These are phyloP conservation scores for Cinnamomum micranthum DNA, from an alignment of 164 flowering plant species.

Conservation along the genomic window DNA sequence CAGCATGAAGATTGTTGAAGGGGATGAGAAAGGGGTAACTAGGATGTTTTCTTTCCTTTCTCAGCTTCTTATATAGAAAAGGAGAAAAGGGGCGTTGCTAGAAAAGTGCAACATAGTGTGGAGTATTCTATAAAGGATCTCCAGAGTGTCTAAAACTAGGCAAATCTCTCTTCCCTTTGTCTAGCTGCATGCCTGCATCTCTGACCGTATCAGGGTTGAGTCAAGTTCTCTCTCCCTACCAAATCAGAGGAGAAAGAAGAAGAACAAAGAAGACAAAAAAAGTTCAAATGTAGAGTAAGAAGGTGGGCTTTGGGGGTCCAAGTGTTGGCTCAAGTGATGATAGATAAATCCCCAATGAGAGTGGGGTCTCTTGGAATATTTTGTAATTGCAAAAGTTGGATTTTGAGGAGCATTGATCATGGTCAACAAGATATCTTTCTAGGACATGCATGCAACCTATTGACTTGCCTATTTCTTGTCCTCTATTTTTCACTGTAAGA, in stretches of 20 bases:
- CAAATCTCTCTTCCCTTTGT: too few relatives aligned
- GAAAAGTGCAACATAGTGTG: too few relatives aligned
- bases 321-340: background rate
- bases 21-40: too few relatives aligned
- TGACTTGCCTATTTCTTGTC: background rate
- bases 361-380: background rate
- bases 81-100: too few relatives aligned
- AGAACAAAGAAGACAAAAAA: background rate
- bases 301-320: background rate
- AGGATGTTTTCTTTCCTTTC: too few relatives aligned
- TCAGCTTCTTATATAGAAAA: too few relatives aligned
- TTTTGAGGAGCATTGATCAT: background rate
- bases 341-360: background rate
- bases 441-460: background rate
- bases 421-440: background rate
- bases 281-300: background rate
- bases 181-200: too few relatives aligned
- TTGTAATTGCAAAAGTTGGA: background rate
- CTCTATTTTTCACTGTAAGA: background rate
- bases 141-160: too few relatives aligned
- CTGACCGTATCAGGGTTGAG: too few relatives aligned
- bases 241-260: background rate
- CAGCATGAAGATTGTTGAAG: too few relatives aligned
- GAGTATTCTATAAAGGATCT: too few relatives aligned
- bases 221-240: too few relatives aligned